These are phyloP conservation scores for Halophytophthora batemanensis DNA, from an alignment of 352 stramenopile species.

Conservation along the genomic window DNA sequence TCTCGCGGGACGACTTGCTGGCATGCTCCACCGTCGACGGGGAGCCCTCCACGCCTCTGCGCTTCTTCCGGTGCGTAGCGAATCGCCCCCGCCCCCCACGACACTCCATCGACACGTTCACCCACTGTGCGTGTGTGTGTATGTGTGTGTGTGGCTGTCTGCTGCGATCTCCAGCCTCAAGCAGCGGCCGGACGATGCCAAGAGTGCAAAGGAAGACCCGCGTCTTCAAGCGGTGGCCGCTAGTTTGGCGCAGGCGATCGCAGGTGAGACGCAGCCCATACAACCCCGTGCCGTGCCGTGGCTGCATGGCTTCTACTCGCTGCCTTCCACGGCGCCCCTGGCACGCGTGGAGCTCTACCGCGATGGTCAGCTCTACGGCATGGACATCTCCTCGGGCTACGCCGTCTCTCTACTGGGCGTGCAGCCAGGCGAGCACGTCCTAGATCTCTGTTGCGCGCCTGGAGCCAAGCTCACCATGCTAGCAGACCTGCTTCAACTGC, in stretches of 20 bases:
- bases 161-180: conserved; percentile 24
- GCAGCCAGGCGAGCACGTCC: conserved; percentile 74
- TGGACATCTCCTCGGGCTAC: conserved; percentile 79
- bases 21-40: conserved; percentile 11
- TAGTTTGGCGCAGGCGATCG: conserved; percentile 15
- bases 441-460: conserved; percentile 94
- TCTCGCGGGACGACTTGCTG: conserved; percentile 44
- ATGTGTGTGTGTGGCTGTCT: conserved; percentile 1
- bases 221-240: conserved; percentile 18
- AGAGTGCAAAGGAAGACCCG: conserved; percentile 4
- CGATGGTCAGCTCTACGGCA: conserved; percentile 66
- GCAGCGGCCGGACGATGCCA: conserved; percentile 3
- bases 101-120: not conserved
- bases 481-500: conserved; percentile 66
- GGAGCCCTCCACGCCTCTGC: conserved; percentile 12
- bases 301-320: conserved; percentile 63
- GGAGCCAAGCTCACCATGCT: conserved; percentile 93
- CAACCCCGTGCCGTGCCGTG: conserved; percentile 32
- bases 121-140: not conserved
- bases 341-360: conserved; percentile 45
- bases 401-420: conserved; percentile 61
- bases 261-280: not conserved
- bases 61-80: conserved; percentile 58
- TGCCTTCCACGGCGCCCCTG: conserved; percentile 46
- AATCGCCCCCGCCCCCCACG: not conserved